Evolutionary conservation across 805 yeast genomes (phyloP), one percentile per base, ranked within the genome.

Genomic region (Grigorovia yakushimaensis): DNA sequence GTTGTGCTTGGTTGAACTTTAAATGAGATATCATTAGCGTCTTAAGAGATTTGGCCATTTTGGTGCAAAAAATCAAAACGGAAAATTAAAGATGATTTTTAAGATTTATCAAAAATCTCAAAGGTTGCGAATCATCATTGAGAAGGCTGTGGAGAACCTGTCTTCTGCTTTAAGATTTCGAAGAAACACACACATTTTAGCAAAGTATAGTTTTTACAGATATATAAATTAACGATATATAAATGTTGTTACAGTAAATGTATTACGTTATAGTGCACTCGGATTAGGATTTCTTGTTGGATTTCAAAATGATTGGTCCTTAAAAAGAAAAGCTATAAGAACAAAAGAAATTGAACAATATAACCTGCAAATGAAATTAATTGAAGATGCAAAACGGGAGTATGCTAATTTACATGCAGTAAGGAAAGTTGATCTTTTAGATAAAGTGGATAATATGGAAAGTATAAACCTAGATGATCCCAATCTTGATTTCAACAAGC

Each of bases 221-320:
- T 9, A 40, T 23, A 17, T n/a, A n/a, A n/a, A n/a, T n/a, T n/a
- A n/a, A n/a, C n/a, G n/a, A n/a, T n/a, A n/a, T n/a, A n/a, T n/a
- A n/a, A n/a, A n/a, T n/a, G n/a, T n/a, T n/a, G n/a, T n/a, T n/a
- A 69, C 78, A 46, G 64, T 72, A 47, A 76, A 76, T 68, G 80
- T 89, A 63, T 78, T 89, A 65, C 87, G 98, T 82, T 91, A 93
- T 82, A 74, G 95, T 57, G 83, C 94, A 47, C 77, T 91, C 57
- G 91, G 85, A 47, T 79, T 87, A 57, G 98, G 98, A 68, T 73
- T 89, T 49, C 75, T 79, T 52, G 87, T 86, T 71, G 98, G 98
- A 59, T 85, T 88, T 54, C 76, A 76, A 67, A 95, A 88, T 75
- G 85, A 94, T 69, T 72, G 77, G 63, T 68, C 74, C 46, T 75